Base-by-base conservation (phyloP, 331 rosid genomes). In the Rhamnella rubrinervis region DNA sequence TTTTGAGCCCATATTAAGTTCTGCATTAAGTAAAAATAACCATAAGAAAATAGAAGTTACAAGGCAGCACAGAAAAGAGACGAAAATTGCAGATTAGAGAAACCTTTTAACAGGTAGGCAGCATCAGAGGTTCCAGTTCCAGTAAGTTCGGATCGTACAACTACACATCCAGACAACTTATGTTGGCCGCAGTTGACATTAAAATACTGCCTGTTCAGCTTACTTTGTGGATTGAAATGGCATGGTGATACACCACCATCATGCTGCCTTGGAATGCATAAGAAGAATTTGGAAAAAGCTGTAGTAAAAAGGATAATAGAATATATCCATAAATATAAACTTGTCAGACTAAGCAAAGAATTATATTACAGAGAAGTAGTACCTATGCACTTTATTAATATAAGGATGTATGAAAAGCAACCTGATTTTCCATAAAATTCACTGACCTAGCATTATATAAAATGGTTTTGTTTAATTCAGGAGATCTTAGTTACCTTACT, bases 141-240 rank as follows among this genome's bases (percentile, higher is more conserved):
- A 21, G 86, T 69, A 78, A 85, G 77, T 77, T 82, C 91, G 64
- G 87, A 87, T 71, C 85, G 88, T 46, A 70, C 91, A 87, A 80
- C 77, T 40, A 80, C 53, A 68, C 53, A 65, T 71, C 91, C 79
- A 14, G 67, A 23, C 38, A 75, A 56, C 67, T 77, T 78, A 69
- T 75, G 63, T 50, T 50, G 81, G 63, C 44, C n/a, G n/a, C n/a
- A n/a, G n/a, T n/a, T 79, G 49, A 26, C 49, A 62, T 64, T 66
- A 69, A 61, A n/a, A 72, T 25, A 69, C 28, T 72, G 58, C 59
- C 79, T 71, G 46, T 41, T 63, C 40, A 81, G 40, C 55, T 73
- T 80, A 69, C 71, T 55, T 50, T 53, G 77, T 51, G 79, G 61
- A 77, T 70, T 71, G 74, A 70, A 19, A 14, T 49, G 71, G 31